Percentiles rank a stretch among this genome's conserved stretches.
Conservation (phyloP, 352 stramenopile genomes). For the Phytophthora palmivora region DNA sequence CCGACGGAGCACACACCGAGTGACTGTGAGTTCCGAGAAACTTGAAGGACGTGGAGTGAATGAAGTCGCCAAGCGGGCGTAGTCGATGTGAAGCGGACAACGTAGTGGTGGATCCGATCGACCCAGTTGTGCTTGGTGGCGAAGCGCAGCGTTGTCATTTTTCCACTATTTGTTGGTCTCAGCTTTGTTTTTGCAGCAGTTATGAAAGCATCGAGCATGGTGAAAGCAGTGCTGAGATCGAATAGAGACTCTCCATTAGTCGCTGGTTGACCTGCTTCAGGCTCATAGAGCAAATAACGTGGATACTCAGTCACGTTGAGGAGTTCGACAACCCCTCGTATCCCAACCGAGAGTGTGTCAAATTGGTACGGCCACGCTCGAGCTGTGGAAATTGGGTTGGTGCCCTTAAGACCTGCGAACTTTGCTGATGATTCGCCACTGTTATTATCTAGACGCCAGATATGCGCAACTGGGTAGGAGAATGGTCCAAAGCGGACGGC, state of each 20-base stretch:
- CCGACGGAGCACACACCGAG: conserved; percentile 15
- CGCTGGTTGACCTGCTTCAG: neutral
- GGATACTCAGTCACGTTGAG: conserved; percentile 41
- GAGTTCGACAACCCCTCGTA: conserved; percentile 33
- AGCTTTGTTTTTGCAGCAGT: conserved; percentile 1
- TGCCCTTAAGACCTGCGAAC: conserved; percentile 31
- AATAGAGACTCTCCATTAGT: conserved; percentile 30
- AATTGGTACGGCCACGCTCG: conserved; percentile 47
- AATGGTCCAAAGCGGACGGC: conserved; percentile 53
- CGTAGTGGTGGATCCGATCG: conserved; percentile 45
- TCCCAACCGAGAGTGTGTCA: conserved; percentile 40
- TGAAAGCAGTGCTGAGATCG: conserved; percentile 18
- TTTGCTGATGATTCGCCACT: neutral
- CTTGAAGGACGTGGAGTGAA: neutral
- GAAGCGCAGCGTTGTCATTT: conserved; percentile 12
- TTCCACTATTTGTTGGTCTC: neutral
- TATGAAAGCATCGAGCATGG: no score
- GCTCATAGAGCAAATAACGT: conserved; percentile 37
- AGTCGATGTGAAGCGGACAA: conserved; percentile 17
- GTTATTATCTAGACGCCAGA: conserved; percentile 14
- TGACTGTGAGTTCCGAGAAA: neutral
- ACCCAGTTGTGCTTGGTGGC: conserved; percentile 48
- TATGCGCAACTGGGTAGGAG: conserved; percentile 49
- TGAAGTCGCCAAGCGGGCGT: conserved; percentile 2
- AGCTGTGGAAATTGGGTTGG: conserved; percentile 11